Evolutionary conservation across 257 asterid genomes (phyloP).

Genomic region (Nicotiana sylvestris): DNA sequence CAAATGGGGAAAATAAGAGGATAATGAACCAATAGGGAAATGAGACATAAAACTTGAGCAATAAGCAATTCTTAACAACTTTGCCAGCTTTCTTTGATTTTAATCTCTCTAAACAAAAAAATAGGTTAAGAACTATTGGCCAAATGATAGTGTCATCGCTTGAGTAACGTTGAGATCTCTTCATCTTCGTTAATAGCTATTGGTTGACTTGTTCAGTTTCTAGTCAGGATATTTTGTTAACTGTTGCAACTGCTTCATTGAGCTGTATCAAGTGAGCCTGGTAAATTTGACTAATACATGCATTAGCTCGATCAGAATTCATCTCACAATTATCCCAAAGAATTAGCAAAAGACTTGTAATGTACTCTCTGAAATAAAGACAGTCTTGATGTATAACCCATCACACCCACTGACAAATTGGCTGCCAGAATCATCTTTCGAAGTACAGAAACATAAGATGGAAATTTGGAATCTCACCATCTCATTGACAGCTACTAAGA

Average conservation of each 20-base stretch:
- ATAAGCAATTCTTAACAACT: neutral
- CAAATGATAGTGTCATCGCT: neutral
- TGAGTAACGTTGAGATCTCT: neutral
- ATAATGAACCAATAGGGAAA: neutral
- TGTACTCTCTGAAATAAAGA: neutral
- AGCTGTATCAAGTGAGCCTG: neutral
- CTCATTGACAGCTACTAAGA: conserved; percentile 92
- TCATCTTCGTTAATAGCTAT: neutral
- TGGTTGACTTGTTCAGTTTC: neutral
- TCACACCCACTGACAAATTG: neutral
- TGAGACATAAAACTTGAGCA: neutral
- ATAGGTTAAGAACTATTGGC: neutral
- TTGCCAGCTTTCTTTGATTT: neutral
- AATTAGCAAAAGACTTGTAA: neutral
- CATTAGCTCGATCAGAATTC: neutral
- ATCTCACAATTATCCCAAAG: neutral
- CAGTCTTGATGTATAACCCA: neutral
- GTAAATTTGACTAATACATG: neutral
- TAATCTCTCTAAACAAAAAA: neutral
- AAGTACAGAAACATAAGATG: neutral
- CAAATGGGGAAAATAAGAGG: neutral
- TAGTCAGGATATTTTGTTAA: neutral
- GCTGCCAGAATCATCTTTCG: neutral
- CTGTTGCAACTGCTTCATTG: neutral
- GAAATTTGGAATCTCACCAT: conserved; percentile 58